Base-by-base conservation (phyloP, 2,329 filamentous ascomycete species). In the Penicillium sp. region DNA sequence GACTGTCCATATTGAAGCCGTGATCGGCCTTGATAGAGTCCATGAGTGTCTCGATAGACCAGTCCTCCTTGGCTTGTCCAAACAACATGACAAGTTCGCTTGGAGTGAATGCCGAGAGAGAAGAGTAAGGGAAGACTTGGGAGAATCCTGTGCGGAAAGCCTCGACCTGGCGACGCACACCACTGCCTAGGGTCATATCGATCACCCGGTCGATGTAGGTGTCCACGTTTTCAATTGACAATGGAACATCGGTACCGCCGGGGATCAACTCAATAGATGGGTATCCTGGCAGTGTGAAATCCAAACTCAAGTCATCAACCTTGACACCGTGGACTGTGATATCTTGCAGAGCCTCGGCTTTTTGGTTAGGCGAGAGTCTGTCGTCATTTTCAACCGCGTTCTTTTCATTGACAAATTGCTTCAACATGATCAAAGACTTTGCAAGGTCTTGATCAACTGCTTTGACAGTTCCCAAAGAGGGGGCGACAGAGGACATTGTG, bases 11-110 rank as follows among this genome's bases (percentile, higher is more conserved):
- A 66, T 97, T 99, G 79, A 90, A 99, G 8, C 94, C 94, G 70
- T 99, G 94, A 66, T 99, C 94, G 27, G 94, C 94, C 77, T 99
- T 99, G 78, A 99, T 93, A 0, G 93, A 97, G 69, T 99, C 94
- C 84, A 95, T 95, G 39, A 99, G 84, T 55, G 94, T 99, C 72
- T 97, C 93, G 61, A 99, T 87, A 21, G 90, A 91, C 94, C 94
- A 99, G 72, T 99, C 94, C 70, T 99, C 94, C 7, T 97, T 90
- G 4, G 91, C 87, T 54, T 88, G 86, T 16, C 94, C 94, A 76
- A 97, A 99, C 24, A 99, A 82, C 79, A 92, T 93, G 39, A 97
- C 93, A 29, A 99, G 81, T 73, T 99, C 95, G 64, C 91, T 91
- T 0, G 95, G 92, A 0, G 94, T 99, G 69, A 99, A 99, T 0